phyloP scores from a whole-genome alignment of 78 protist species.

The Polysphondylium violaceum region DNA sequence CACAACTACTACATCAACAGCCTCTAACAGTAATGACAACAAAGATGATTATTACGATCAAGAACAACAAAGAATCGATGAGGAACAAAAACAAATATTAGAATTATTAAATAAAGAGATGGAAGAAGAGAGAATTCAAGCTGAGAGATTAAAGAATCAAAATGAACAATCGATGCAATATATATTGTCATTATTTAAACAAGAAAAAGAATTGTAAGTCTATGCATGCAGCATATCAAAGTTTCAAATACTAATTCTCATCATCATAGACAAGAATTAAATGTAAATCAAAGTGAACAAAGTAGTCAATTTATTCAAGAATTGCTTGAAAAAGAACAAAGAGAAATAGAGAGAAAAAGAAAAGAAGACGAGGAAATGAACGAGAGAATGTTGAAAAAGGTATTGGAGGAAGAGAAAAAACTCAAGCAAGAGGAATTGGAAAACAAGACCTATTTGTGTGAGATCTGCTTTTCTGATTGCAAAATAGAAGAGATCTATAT shows the following conservation, averaged over 20 bases:
- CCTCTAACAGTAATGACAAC: background rate
- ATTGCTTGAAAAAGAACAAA: constrained; percentile 22
- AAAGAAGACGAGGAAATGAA: constrained; percentile 22
- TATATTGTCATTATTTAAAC: background rate
- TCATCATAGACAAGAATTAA: background rate
- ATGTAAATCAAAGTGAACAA: background rate
- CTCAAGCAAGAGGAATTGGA: constrained; percentile 18
- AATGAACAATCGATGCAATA: constrained; percentile 25
- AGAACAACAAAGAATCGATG: background rate
- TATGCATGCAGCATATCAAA: too few relatives aligned
- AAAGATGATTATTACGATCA: background rate
- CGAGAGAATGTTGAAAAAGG: constrained; percentile 5
- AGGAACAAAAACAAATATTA: constrained; percentile 29
- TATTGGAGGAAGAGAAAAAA: constrained; percentile 13
- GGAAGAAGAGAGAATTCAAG: background rate
- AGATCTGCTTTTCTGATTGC: constrained; percentile 27
- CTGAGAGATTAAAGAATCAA: constrained; percentile 19
- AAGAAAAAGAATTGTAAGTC: background rate
- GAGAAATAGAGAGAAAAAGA: background rate
- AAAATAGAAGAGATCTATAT: constrained; percentile 21
- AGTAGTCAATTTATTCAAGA: background rate
- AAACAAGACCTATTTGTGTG: constrained; percentile 23
- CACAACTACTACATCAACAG: background rate
- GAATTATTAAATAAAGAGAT: constrained; percentile 11
- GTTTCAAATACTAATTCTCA: background rate